phyloP scores from a whole-genome alignment of 2,329 filamentous ascomycete species.

The Fusarium setosum region DNA sequence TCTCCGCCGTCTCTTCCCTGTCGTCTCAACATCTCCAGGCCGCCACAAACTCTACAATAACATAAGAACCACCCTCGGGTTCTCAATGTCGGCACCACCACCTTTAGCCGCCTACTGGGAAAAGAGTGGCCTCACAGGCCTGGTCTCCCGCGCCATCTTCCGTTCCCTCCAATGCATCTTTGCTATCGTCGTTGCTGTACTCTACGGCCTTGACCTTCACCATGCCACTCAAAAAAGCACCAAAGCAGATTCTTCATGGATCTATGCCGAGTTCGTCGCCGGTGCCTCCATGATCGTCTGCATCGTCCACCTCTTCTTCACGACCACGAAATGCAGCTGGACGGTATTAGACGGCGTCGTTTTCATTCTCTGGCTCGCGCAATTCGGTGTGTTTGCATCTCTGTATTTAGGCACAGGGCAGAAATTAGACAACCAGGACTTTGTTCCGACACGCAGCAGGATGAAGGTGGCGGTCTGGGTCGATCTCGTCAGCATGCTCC shows the following conservation, averaged over 20 bases:
- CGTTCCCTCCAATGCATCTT: conserved; percentile 7
- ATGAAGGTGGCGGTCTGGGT: conserved; percentile 13
- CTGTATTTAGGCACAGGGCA: neutral
- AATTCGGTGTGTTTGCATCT: conserved; percentile 1
- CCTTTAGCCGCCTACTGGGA: neutral
- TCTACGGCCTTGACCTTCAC: conserved; percentile 8
- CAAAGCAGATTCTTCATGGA: neutral
- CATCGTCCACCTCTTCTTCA: conserved; percentile 4
- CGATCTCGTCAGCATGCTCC: neutral
- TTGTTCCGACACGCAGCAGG: neutral
- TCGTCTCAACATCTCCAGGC: neutral
- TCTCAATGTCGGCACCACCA: neutral
- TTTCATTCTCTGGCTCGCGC: conserved; percentile 1
- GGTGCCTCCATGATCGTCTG: conserved; percentile 5
- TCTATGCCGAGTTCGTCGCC: conserved; percentile 9
- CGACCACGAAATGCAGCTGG: neutral
- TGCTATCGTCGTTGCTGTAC: neutral
- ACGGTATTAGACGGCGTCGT: neutral
- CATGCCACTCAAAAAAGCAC: neutral
- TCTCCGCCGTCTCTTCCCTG: too few species aligned
- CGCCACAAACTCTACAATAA: neutral
- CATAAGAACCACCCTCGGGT: neutral
- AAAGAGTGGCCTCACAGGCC: neutral
- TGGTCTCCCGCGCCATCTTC: neutral
- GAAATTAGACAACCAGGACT: neutral